Evolutionary conservation across 805 yeast species (phyloP).

Genomic region (Wickerhamomyces bisporus): DNA sequence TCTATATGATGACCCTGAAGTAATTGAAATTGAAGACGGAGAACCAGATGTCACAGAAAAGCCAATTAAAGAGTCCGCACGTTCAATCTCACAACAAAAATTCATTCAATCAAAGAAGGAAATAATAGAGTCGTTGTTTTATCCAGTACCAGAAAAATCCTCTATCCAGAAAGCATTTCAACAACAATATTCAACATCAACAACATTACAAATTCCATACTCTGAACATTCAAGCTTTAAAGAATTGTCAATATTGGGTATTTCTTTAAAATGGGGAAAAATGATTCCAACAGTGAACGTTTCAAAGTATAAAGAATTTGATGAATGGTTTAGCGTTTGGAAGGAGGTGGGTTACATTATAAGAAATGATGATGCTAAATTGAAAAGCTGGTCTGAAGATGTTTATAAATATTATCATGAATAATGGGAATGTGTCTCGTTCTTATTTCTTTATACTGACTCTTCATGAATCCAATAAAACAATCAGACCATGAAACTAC

Average conservation of each 20-base stretch:
- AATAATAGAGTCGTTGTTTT: not conserved
- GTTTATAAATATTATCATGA: not conserved
- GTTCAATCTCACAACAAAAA: not conserved
- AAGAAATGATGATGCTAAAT: not conserved
- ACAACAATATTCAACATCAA: constrained; percentile 1
- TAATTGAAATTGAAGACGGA: not conserved
- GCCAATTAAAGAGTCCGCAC: not conserved
- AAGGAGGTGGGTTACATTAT: not conserved
- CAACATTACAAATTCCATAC: constrained; percentile 66
- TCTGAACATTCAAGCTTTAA: constrained; percentile 91
- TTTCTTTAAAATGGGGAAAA: constrained; percentile 40
- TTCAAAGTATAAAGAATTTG: constrained; percentile 21
- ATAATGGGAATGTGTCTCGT: too few relatives aligned
- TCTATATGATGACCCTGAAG: constrained; percentile 5
- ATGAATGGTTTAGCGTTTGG: constrained; percentile 19
- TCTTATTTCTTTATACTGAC: too few relatives aligned
- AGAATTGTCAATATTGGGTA: constrained; percentile 67
- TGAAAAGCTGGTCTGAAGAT: not conserved
- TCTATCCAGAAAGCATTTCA: not conserved
- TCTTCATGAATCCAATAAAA: too few relatives aligned
- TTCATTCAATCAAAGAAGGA: not conserved
- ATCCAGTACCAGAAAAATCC: not conserved
- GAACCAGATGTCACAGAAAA: not conserved
- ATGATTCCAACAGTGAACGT: constrained; percentile 79
- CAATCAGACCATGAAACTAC: too few relatives aligned